A percentile compares a stretch with the other conserved stretches of the same genome.
Conservation (phyloP, 805 yeast genomes). For the Starmerella ratchasimensis region DNA sequence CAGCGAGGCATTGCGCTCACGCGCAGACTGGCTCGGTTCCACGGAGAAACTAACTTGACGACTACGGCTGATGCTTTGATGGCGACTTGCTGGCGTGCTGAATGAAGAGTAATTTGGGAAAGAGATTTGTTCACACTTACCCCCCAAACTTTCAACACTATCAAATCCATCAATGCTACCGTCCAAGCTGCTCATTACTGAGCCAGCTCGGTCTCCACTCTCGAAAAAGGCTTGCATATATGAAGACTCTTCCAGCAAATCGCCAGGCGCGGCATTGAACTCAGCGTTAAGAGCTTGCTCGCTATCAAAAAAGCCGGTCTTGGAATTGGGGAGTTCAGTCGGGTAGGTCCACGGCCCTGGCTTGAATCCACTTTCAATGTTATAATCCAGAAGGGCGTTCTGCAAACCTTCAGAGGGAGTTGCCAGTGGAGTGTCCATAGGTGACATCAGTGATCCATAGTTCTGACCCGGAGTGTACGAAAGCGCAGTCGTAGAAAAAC, state of each 20-base stretch:
- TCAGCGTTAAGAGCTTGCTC: too few species aligned
- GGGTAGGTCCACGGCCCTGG: too few species aligned
- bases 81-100: not conserved
- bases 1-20: too few species aligned
- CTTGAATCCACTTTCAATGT: too few species aligned
- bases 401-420: conserved; percentile 16
- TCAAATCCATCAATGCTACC: conserved; percentile 8
- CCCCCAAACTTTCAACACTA: not conserved
- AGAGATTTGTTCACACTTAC: not conserved
- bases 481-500: conserved; percentile 13
- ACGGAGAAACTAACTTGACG: too few species aligned
- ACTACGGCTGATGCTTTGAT: not conserved
- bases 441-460: conserved; percentile 10
- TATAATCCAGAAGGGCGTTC: too few species aligned
- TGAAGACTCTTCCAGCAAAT: too few species aligned
- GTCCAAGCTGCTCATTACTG: conserved; percentile 1
- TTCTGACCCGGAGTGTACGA: conserved; percentile 7
- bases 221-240: too few species aligned
- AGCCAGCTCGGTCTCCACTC: not conserved
- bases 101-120: not conserved
- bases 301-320: too few species aligned
- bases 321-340: too few species aligned
- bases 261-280: too few species aligned
- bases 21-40: too few species aligned
- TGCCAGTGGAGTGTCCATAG: conserved; percentile 16